Conservation (phyloP, 208 protist genomes). For the Jaenimonas drosophilae region DNA sequence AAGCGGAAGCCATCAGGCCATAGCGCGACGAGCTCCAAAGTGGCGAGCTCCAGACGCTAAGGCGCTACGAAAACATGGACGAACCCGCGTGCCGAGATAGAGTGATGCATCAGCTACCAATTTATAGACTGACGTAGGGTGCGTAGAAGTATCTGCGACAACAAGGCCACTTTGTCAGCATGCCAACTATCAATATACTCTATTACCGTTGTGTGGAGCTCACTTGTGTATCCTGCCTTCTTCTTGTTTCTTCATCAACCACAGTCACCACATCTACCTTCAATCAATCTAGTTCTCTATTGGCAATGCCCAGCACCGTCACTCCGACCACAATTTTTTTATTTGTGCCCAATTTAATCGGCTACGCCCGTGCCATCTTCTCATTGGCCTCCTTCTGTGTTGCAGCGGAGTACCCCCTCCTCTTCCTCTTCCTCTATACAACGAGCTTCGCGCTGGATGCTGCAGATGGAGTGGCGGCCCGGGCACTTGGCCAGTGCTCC, state of each 20-base stretch:
- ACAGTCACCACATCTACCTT: background rate
- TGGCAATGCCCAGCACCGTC: too few species aligned
- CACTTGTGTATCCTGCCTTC: too few species aligned
- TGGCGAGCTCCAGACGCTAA: too few species aligned
- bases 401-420: slow-evolving; percentile 37
- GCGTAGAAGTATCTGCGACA: too few species aligned
- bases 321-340: slow-evolving; percentile 28
- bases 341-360: slow-evolving; percentile 91
- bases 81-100: too few species aligned
- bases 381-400: slow-evolving; percentile 64
- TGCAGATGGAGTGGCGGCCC: slow-evolving; percentile 85
- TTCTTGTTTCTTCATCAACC: background rate
- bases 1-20: slow-evolving; percentile 4
- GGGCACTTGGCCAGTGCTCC: slow-evolving; percentile 80
- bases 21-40: too few species aligned
- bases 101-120: too few species aligned
- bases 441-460: slow-evolving; percentile 83
- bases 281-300: slow-evolving; percentile 1
- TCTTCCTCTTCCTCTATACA: slow-evolving; percentile 77
- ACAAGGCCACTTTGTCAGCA: too few species aligned
- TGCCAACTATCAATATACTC: too few species aligned
- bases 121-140: too few species aligned
- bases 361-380: slow-evolving; percentile 73
- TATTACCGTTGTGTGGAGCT: too few species aligned
- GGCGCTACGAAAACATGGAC: too few species aligned